Evolutionary conservation across 768 basidiomycete species (phyloP), one percentile per base, ranked within the genome.

Genomic region (Galerina sulciceps): DNA sequence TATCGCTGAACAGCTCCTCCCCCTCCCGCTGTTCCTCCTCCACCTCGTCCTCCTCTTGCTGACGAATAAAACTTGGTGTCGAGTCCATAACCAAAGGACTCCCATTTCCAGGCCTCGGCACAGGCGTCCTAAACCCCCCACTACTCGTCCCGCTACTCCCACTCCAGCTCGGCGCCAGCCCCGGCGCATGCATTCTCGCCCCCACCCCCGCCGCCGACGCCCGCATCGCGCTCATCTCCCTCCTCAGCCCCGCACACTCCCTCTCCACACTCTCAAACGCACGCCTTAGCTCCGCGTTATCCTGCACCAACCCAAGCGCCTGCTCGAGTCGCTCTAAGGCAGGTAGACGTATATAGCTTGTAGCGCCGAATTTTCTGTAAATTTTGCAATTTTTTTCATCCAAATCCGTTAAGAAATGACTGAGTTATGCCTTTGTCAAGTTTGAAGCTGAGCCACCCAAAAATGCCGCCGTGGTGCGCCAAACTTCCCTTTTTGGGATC

Each of bases 231-330:
- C 55, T 56, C 43, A 69, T 44, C 55, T 68, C 65, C 52, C 71
- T 65, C 60, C 73, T 66, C 55, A 77, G 58, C n/a, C 71, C 72
- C 1, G 65, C 69, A 13, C 69, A 67, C 67, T 79, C 78, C 48
- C 69, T 66, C 66, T 71, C 71, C 57, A 81, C 55, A 50, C 71
- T 71, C 15, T 71, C 71, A 14, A 74, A 72, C 13, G 72, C 71
- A 58, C 69, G 66, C 31, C 73, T 67, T 55, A 82, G 63, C 37
- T 73, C 68, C 23, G 73, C 73, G 38, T 67, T 76, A 59, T 76
- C 75, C 35, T 65, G 63, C 41, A 75, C 71, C 2, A 74, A 55
- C 35, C 62, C 65, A 23, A 57, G 67, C 10, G 75, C 54, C 38
- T 70, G 60, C n/a, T n/a, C n/a, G n/a, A n/a, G n/a, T n/a, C n/a